A percentile compares a stretch with the other conserved stretches of the same genome.
Evolutionary conservation across 2,329 filamentous ascomycete genomes (phyloP).

Genomic region (Ophidiomyces ophidiicola): DNA sequence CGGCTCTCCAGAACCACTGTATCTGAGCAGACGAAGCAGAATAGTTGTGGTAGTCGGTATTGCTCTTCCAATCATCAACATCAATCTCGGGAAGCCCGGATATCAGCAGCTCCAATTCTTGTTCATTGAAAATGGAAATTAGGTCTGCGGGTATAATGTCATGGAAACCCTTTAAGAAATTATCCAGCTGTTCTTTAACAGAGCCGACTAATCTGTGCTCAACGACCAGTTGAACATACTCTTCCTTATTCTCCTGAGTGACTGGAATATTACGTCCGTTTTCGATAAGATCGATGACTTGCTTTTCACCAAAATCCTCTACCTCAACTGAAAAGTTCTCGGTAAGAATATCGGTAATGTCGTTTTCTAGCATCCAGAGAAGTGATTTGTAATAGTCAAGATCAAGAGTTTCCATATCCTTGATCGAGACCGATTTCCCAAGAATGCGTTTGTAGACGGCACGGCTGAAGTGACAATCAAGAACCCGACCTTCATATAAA

Average conservation of each 20-base stretch:
- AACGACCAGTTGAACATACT: slow-evolving; percentile 88
- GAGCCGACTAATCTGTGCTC: slow-evolving; percentile 87
- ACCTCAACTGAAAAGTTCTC: slow-evolving; percentile 93
- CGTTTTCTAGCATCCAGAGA: slow-evolving; percentile 96
- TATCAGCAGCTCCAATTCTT: slow-evolving; percentile 91
- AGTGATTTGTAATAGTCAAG: slow-evolving; percentile 98
- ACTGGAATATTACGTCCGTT: slow-evolving; percentile 86
- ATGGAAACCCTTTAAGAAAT: slow-evolving; percentile 92
- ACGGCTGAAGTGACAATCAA: slow-evolving; percentile 97
- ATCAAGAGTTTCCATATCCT: slow-evolving; percentile 98
- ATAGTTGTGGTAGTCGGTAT: slow-evolving; percentile 98
- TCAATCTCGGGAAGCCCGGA: slow-evolving; percentile 96
- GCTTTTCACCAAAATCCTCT: slow-evolving; percentile 82
- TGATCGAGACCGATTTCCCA: slow-evolving; percentile 87
- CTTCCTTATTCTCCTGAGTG: slow-evolving; percentile 96
- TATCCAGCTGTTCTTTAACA: slow-evolving; percentile 84
- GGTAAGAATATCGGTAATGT: slow-evolving; percentile 94
- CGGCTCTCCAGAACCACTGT: slow-evolving; percentile 98
- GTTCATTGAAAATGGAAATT: slow-evolving; percentile 95
- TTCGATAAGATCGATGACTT: slow-evolving; percentile 72
- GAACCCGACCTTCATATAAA: slow-evolving; percentile 84
- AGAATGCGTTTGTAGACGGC: slow-evolving; percentile 97
- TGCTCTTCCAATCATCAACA: slow-evolving; percentile 97
- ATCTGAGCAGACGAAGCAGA: slow-evolving; percentile 87
- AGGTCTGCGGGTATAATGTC: slow-evolving; percentile 93